phyloP scores from a whole-genome alignment of 2,329 filamentous ascomycete species.

The Pezicula carpinea region DNA sequence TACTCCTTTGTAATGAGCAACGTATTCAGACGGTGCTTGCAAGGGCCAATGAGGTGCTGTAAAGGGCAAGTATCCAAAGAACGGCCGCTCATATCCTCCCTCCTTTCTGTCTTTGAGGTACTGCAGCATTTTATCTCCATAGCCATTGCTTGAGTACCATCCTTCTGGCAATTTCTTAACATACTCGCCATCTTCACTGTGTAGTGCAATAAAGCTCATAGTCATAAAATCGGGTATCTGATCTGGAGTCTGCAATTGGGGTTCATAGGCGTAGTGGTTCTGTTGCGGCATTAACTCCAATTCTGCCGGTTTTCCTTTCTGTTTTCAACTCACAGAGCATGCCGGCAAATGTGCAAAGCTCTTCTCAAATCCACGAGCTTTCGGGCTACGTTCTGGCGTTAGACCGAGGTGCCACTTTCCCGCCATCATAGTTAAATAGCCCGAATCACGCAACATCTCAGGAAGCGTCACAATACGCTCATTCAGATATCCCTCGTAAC shows the following conservation, averaged over 20 bases:
- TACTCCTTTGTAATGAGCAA: slow-evolving; percentile 39
- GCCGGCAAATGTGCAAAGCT: slow-evolving; percentile 50
- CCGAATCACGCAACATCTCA: slow-evolving; percentile 45
- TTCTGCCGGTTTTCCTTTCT: not conserved
- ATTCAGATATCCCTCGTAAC: slow-evolving; percentile 53
- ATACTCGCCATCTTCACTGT: slow-evolving; percentile 13
- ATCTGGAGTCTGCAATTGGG: slow-evolving; percentile 29
- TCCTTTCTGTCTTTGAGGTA: slow-evolving; percentile 5
- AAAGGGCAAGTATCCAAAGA: slow-evolving; percentile 47
- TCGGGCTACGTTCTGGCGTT: slow-evolving; percentile 38
- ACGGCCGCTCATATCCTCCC: slow-evolving; percentile 28
- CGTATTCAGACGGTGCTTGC: slow-evolving; percentile 35
- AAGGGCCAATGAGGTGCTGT: slow-evolving; percentile 50
- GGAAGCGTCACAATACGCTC: slow-evolving; percentile 45
- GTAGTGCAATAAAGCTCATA: slow-evolving; percentile 31
- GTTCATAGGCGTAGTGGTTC: slow-evolving; percentile 34
- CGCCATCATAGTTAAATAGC: slow-evolving; percentile 48
- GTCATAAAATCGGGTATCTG: slow-evolving; percentile 32
- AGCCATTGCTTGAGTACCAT: slow-evolving; percentile 8
- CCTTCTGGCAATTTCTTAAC: slow-evolving; percentile 24
- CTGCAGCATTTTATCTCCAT: slow-evolving; percentile 3
- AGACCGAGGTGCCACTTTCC: slow-evolving; percentile 55
- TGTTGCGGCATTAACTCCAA: slow-evolving; percentile 15
- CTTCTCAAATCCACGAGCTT: slow-evolving; percentile 47
- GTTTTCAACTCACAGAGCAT: slow-evolving; percentile 23